A percentile compares a stretch with the other conserved stretches of the same genome.
Evolutionary conservation across 1,284 basidiomycete species (phyloP).

Genomic region (Fomitopsis betulina): DNA sequence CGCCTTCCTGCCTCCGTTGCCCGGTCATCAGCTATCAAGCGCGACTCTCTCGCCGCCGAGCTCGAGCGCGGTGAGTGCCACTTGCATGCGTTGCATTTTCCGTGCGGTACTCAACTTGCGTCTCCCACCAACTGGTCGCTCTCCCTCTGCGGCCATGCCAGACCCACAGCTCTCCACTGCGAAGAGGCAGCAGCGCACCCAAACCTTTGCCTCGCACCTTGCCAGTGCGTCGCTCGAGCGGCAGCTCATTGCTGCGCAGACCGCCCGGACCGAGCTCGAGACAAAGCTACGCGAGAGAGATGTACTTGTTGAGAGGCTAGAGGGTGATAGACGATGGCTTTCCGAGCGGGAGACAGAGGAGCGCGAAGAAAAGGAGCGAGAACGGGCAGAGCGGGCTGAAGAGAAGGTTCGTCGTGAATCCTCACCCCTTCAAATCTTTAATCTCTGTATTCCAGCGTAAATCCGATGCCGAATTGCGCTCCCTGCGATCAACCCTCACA

Average conservation of each 20-base stretch:
- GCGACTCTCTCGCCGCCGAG: conserved; percentile 61
- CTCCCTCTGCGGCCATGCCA: conserved; percentile 18
- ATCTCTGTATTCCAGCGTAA: conserved; percentile 17
- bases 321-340: conserved; percentile 61
- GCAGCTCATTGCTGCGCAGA: conserved; percentile 52
- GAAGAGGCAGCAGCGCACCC: conserved; percentile 56
- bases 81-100: conserved; percentile 9
- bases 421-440: no score
- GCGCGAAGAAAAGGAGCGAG: conserved; percentile 53
- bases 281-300: conserved; percentile 60
- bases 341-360: conserved; percentile 55
- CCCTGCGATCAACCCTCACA: conserved; percentile 40
- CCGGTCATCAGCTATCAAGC: conserved; percentile 35
- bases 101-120: neutral
- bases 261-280: conserved; percentile 56
- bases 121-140: neutral
- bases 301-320: conserved; percentile 47
- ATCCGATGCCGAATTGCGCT: conserved; percentile 41
- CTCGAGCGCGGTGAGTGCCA: conserved; percentile 51
- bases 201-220: conserved; percentile 54
- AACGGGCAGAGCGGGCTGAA: conserved; percentile 40
- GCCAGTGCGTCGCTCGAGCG: conserved; percentile 57
- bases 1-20: conserved; percentile 15
- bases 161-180: conserved; percentile 58
- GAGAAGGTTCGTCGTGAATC: conserved; percentile 44